Evolutionary conservation across 768 basidiomycete genomes (phyloP).

Genomic region (Mrakia hoshinonis): DNA sequence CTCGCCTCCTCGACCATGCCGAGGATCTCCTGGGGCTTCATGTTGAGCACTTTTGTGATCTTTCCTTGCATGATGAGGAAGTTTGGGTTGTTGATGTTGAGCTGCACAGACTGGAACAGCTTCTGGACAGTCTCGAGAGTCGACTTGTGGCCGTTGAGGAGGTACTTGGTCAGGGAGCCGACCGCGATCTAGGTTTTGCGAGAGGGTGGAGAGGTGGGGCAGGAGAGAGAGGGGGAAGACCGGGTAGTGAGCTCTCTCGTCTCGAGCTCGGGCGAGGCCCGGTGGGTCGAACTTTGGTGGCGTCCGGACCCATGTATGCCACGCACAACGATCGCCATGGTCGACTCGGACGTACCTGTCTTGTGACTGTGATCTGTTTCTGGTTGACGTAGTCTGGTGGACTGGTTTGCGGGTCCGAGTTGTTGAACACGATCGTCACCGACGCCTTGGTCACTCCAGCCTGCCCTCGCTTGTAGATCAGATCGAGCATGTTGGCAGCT

Average conservation of each 20-base stretch:
- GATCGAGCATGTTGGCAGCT: constrained; percentile 87
- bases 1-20: constrained; percentile 99
- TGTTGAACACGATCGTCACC: constrained; percentile 98
- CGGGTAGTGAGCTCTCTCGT: neutral
- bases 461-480: constrained; percentile 98
- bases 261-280: too few relatives aligned
- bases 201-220: neutral
- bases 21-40: constrained; percentile 94
- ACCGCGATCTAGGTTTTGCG: constrained; percentile 62
- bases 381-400: constrained; percentile 71
- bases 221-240: neutral
- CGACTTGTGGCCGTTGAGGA: constrained; percentile 90
- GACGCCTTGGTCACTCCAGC: constrained; percentile 94
- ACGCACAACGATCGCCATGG: too few relatives aligned
- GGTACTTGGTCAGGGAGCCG: constrained; percentile 87
- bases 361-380: constrained; percentile 89
- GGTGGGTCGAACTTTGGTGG: too few relatives aligned
- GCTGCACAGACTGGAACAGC: constrained; percentile 89
- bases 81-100: constrained; percentile 99
- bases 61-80: constrained; percentile 99
- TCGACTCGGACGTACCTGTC: constrained; percentile 58
- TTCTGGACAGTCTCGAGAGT: constrained; percentile 75
- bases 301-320: too few relatives aligned
- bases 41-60: constrained; percentile 96
- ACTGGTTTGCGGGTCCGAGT: constrained; percentile 74